Conservation (phyloP, 2,329 filamentous ascomycete genomes). For the Trichoderma semiorbis region DNA sequence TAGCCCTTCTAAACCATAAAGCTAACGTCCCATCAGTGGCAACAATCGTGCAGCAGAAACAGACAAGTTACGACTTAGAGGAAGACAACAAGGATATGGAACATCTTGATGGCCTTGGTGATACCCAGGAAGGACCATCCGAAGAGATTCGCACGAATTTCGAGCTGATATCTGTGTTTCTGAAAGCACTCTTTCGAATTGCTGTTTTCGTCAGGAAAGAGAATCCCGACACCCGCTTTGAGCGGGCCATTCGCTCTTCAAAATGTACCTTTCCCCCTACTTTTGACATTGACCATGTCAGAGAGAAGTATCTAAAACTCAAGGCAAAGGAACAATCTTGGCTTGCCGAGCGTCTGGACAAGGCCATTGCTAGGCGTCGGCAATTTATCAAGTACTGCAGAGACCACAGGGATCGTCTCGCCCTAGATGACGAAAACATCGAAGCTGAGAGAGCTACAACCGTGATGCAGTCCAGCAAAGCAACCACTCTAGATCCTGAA, state of each 20-base stretch:
- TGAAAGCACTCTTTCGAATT: background rate
- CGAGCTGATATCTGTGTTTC: background rate
- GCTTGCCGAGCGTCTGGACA: background rate
- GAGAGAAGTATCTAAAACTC: background rate
- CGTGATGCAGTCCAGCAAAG: background rate
- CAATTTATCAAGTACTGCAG: background rate
- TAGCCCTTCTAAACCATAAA: background rate
- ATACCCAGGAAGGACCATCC: background rate
- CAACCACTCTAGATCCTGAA: background rate
- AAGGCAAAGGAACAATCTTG: background rate
- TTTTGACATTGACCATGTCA: background rate
- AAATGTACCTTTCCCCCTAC: background rate
- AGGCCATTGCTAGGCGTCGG: background rate
- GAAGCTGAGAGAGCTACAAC: background rate
- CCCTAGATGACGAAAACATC: background rate
- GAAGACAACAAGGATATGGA: background rate
- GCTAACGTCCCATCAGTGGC: background rate
- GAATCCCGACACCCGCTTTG: background rate
- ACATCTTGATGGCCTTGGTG: background rate
- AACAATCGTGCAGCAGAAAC: background rate
- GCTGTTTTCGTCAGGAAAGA: background rate
- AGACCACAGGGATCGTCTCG: background rate
- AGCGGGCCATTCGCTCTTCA: background rate
- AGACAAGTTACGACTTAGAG: background rate
- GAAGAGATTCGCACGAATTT: background rate